Percentiles rank a stretch among this genome's conserved stretches.
Conservation (phyloP, 768 basidiomycete genomes). For the Dioszegia crocea region DNA sequence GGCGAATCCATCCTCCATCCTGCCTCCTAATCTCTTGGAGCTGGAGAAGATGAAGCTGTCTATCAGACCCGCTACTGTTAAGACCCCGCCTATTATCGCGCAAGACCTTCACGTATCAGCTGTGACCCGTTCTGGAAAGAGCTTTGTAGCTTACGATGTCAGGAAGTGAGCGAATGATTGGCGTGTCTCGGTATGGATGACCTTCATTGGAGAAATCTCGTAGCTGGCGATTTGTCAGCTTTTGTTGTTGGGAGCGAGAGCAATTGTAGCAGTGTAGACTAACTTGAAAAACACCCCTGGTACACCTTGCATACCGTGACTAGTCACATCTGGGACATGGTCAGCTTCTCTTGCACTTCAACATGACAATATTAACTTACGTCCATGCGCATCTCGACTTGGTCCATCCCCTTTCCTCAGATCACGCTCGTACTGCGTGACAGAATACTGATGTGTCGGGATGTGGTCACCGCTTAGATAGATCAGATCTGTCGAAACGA, state of each 20-base stretch:
- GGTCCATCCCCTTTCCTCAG: constrained; percentile 58
- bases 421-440: constrained; percentile 94
- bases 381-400: constrained; percentile 50
- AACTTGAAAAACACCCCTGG: constrained; percentile 47
- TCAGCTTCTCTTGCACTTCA: neutral
- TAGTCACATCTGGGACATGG: constrained; percentile 40
- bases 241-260: no score
- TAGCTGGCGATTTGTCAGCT: constrained; percentile 68
- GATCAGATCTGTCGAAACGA: constrained; percentile 90
- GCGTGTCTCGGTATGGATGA: constrained; percentile 82
- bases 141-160: constrained; percentile 69
- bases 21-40: constrained; percentile 59
- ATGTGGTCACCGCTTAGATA: constrained; percentile 75
- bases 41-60: constrained; percentile 85
- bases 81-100: constrained; percentile 93
- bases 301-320: constrained; percentile 40
- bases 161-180: constrained; percentile 98
- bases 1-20: constrained; percentile 39
- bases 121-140: neutral
- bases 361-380: constrained; percentile 20
- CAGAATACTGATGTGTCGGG: constrained; percentile 90
- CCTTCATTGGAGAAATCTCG: constrained; percentile 93
- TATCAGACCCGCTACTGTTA: constrained; percentile 85
- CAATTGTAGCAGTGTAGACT: constrained; percentile 1
- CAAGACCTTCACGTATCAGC: constrained; percentile 64